These are phyloP conservation scores for Cyclotella sp. DNA, from an alignment of 108 stramenopile genomes.

Conservation along the genomic window DNA sequence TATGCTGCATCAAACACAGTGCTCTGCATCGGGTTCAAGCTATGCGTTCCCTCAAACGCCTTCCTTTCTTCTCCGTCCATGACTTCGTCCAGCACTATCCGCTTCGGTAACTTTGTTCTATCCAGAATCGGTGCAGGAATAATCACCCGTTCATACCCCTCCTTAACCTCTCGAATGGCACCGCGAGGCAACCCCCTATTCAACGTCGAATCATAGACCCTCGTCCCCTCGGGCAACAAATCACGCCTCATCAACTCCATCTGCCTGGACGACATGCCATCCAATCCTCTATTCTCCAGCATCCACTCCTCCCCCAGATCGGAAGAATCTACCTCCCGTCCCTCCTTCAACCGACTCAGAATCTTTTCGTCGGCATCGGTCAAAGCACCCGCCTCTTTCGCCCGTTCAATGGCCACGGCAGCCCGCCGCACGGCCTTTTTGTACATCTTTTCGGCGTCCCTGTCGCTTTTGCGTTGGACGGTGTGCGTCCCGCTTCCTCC, in stretches of 20 bases:
- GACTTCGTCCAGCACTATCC: constrained; percentile 66
- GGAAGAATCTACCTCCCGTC: constrained; percentile 17
- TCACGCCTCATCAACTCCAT: constrained; percentile 62
- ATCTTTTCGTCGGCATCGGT: constrained; percentile 62
- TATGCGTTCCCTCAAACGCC: constrained; percentile 78
- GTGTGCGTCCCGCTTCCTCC: constrained; percentile 63
- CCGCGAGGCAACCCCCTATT: constrained; percentile 66
- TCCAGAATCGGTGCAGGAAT: constrained; percentile 84
- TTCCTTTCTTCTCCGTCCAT: constrained; percentile 56
- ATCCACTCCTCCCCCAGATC: constrained; percentile 13
- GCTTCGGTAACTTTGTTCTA: constrained; percentile 49
- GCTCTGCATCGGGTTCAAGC: constrained; percentile 96
- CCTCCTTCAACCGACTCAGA: constrained; percentile 1
- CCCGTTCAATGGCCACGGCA: constrained; percentile 59
- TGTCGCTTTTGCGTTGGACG: constrained; percentile 62
- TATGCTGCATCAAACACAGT: constrained; percentile 94
- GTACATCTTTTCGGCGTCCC: constrained; percentile 59
- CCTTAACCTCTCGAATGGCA: constrained; percentile 73
- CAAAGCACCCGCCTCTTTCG: constrained; percentile 81
- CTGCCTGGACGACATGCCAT: constrained; percentile 49
- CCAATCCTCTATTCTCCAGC: constrained; percentile 23
- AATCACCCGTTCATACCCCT: constrained; percentile 76
- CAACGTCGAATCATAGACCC: constrained; percentile 48
- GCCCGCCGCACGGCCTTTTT: constrained; percentile 76
- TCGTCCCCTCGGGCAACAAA: constrained; percentile 73